A percentile compares a stretch with the other conserved stretches of the same genome.
Conservation (phyloP, 2,329 filamentous ascomycete species). For the Colletotrichum acutatum region DNA sequence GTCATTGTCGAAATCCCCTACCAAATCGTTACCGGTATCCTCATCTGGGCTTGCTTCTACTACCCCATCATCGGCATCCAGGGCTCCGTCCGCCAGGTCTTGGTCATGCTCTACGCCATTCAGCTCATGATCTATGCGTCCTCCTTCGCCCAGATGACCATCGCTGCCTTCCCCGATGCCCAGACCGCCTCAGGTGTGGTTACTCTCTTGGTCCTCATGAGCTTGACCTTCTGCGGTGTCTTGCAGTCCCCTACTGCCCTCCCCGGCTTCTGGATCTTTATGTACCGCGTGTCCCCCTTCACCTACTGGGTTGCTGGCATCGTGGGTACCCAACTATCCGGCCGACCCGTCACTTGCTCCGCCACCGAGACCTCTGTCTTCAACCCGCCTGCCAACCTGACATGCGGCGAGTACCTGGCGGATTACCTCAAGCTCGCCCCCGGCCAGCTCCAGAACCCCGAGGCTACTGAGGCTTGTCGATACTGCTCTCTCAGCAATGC, state of each 20-base stretch:
- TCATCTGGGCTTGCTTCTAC: constrained; percentile 76
- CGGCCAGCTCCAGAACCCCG: constrained; percentile 72
- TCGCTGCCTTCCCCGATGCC: constrained; percentile 75
- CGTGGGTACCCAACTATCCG: constrained; percentile 72
- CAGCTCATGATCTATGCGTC: constrained; percentile 77
- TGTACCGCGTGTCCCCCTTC: constrained; percentile 76
- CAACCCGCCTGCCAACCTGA: constrained; percentile 69
- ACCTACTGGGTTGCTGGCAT: constrained; percentile 77
- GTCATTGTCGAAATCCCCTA: constrained; percentile 79
- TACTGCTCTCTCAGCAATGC: constrained; percentile 76
- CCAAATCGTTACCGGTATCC: constrained; percentile 71
- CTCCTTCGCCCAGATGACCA: constrained; percentile 79
- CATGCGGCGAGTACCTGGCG: constrained; percentile 72
- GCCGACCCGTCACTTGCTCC: constrained; percentile 62
- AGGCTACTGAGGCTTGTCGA: constrained; percentile 66
- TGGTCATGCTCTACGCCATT: constrained; percentile 73
- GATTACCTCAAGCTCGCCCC: constrained; percentile 60
- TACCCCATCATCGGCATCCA: constrained; percentile 68
- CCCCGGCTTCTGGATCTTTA: constrained; percentile 81
- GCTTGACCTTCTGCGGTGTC: constrained; percentile 72
- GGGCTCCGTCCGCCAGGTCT: constrained; percentile 65
- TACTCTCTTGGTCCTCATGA: constrained; percentile 68
- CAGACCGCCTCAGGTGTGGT: constrained; percentile 74
- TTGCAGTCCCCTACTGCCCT: constrained; percentile 67
- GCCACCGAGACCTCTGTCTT: constrained; percentile 71